Evolutionary conservation across 164 flowering plant species (phyloP).

Genomic region (Aristolochia fimbriata): DNA sequence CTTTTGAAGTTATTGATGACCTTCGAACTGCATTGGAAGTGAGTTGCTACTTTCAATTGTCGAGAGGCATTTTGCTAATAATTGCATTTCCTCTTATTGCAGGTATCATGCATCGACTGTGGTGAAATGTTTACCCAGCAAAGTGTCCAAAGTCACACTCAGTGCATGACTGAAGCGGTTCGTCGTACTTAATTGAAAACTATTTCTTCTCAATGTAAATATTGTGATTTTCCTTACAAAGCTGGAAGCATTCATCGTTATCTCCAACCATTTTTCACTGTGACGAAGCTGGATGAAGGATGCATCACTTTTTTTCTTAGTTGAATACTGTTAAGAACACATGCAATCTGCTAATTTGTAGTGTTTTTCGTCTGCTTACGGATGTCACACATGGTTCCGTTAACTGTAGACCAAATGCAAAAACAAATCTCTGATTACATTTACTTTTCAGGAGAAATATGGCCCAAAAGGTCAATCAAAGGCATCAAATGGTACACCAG

Average conservation of each 20-base stretch:
- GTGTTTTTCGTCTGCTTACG: not conserved
- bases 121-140: slow-evolving; percentile 65
- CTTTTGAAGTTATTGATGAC: too few relatives aligned
- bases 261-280: not conserved
- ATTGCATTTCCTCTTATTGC: slow-evolving; percentile 4
- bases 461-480: slow-evolving; percentile 86
- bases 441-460: slow-evolving; percentile 73
- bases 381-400: not conserved
- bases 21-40: too few relatives aligned
- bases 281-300: not conserved
- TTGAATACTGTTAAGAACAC: not conserved
- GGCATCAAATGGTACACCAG: slow-evolving; percentile 30
- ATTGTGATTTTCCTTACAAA: not conserved
- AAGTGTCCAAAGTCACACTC: slow-evolving; percentile 70
- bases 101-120: slow-evolving; percentile 98
- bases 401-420: not conserved
- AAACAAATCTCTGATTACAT: not conserved
- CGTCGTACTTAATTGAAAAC: slow-evolving; percentile 5
- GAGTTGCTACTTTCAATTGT: too few relatives aligned
- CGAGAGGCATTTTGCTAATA: not conserved
- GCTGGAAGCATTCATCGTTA: not conserved
- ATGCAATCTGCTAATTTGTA: not conserved
- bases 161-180: slow-evolving; percentile 86
- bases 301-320: not conserved
- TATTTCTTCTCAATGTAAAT: not conserved